Evolutionary conservation across 108 stramenopile species (phyloP).

Genomic region (Cyclotella distinguenda): DNA sequence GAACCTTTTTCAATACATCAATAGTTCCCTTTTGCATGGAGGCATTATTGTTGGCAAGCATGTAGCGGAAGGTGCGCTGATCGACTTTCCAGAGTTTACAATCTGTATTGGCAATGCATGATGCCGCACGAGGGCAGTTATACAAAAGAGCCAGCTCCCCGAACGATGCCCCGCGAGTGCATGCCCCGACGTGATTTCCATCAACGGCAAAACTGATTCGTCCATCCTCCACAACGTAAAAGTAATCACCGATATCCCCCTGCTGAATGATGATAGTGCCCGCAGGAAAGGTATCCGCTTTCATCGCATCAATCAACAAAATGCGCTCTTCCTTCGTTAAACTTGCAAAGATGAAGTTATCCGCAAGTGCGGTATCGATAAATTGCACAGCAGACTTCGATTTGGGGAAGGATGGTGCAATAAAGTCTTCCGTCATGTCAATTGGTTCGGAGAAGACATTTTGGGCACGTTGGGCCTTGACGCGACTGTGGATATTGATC

Average conservation of each 20-base stretch:
- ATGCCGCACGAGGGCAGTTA: conserved; percentile 91
- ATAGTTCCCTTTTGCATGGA: conserved; percentile 58
- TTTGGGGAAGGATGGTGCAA: conserved; percentile 71
- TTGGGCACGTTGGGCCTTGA: conserved; percentile 71
- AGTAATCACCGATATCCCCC: conserved; percentile 86
- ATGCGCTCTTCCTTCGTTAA: conserved; percentile 73
- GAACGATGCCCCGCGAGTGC: conserved; percentile 83
- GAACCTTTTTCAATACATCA: conserved; percentile 51
- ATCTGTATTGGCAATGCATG: conserved; percentile 70
- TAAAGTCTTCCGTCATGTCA: conserved; percentile 74
- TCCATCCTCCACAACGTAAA: conserved; percentile 89
- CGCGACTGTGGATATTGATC: conserved; percentile 77
- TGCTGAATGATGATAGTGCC: conserved; percentile 89
- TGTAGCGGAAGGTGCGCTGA: conserved; percentile 84
- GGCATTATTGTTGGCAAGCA: conserved; percentile 86
- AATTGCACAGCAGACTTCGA: conserved; percentile 74
- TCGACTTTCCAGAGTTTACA: conserved; percentile 89
- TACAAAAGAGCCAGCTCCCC: conserved; percentile 88
- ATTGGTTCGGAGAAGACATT: conserved; percentile 86
- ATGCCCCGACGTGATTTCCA: conserved; percentile 79
- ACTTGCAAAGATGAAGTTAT: conserved; percentile 87
- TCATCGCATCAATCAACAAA: conserved; percentile 87
- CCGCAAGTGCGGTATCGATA: conserved; percentile 79
- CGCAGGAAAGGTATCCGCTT: conserved; percentile 73
- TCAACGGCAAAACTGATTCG: conserved; percentile 86